Conservation (phyloP, 768 basidiomycete species). For the Macrolepiota dolichaula region DNA sequence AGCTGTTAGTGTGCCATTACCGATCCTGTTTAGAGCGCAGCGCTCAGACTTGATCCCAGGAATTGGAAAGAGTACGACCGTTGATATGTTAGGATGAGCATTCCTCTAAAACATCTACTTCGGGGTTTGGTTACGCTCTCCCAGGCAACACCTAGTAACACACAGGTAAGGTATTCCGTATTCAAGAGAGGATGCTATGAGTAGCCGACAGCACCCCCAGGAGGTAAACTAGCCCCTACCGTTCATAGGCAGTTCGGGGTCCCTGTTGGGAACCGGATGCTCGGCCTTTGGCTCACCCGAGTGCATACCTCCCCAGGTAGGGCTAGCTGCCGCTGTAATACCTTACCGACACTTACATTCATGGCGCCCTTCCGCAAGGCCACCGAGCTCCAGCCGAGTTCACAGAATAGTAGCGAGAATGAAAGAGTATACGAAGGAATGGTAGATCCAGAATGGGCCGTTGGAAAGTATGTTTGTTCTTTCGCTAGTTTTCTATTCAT, state of each 20-base stretch:
- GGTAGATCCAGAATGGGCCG: conserved; percentile 43
- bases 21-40: neutral
- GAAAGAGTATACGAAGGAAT: conserved; percentile 29
- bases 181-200: neutral
- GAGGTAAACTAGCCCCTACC: neutral
- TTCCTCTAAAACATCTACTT: no score
- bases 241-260: neutral
- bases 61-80: neutral
- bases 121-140: no score
- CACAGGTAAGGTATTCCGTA: no score
- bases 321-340: neutral
- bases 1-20: neutral
- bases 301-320: neutral
- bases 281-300: neutral
- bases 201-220: neutral
- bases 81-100: neutral
- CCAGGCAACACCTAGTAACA: no score
- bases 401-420: conserved; percentile 13
- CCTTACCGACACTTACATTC: conserved; percentile 11
- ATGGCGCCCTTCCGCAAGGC: conserved; percentile 42
- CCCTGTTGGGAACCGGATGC: neutral
- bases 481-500: neutral
- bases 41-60: neutral
- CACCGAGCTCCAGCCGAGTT: conserved; percentile 19
- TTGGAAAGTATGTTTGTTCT: conserved; percentile 38